Base-by-base conservation (phyloP, 257 asterid species). In the Solanum raphanifolium region DNA sequence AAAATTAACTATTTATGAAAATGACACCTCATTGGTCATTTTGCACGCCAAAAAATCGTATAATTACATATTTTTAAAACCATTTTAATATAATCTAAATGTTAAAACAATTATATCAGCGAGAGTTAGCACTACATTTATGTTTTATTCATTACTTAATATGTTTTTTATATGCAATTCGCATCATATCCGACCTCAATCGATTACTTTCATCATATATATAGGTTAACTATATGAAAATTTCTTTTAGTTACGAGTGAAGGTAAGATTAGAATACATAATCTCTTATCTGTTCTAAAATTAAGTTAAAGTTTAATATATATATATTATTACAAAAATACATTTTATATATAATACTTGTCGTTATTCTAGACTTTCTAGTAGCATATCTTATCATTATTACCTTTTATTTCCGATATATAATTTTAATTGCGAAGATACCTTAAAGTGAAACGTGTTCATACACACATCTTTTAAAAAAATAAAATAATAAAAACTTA, bases 151-250 rank as follows among this genome's bases (percentile, higher is more conserved):
- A 32, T 32, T 32, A 32, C 34, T 32, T 32, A 52, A 52, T 9
- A 62, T n/a, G 4, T 62, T 9, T 23, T 23, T n/a, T 1, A 62
- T 2, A 4, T 9, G 8, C 23, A 35, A 1, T 35, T 25, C 9
- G 0, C 23, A 60, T 23, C 0, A 2, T 0, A 3, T 20, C 3
- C 5, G 12, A 60, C 2, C 1, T 62, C 7, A 3, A 62, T 23
- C 3, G 1, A 62, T 60, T 21, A n/a, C 31, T 23, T 62, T 62
- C 36, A 34, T 9, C 8, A 36, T n/a, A 6, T 32, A 32, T 4
- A 32, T 32, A 32, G 34, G 34, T 32, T 4, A 32, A 32, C 2
- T 32, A 0, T 32, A 32, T 32, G 34, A 32, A 32, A 32, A 32
- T 2, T 32, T 32, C 34, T 32, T 32, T 32, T 32, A 32, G 34